A percentile compares a stretch with the other conserved stretches of the same genome.
Evolutionary conservation across 768 basidiomycete genomes (phyloP).

Genomic region (Scleroderma bovista): DNA sequence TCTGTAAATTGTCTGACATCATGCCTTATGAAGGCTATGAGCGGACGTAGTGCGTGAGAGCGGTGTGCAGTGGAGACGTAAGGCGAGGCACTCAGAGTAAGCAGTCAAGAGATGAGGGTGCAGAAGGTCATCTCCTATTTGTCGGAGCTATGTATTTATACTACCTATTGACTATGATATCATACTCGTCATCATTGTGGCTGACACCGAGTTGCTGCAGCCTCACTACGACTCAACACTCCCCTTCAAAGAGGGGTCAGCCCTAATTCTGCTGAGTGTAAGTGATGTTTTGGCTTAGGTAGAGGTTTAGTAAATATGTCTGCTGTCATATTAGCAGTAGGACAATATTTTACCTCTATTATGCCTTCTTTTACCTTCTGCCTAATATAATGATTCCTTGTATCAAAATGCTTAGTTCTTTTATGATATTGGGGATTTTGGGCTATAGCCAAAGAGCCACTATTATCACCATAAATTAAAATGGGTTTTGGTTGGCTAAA

Average conservation of each 20-base stretch:
- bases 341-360: conserved; percentile 10
- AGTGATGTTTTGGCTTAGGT: conserved; percentile 1
- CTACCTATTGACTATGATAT: too few species aligned
- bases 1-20: too few species aligned
- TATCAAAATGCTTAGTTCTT: conserved; percentile 17
- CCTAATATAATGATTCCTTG: conserved; percentile 20
- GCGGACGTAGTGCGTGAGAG: too few species aligned
- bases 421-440: conserved; percentile 14
- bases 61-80: too few species aligned
- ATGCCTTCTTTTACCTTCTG: conserved; percentile 23
- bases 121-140: too few species aligned
- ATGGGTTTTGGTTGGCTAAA: conserved; percentile 11
- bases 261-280: conserved; percentile 2
- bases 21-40: too few species aligned
- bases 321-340: conserved; percentile 18
- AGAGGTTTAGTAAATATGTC: conserved; percentile 13
- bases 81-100: too few species aligned
- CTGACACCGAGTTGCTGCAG: too few species aligned
- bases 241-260: too few species aligned
- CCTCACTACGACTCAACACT: conserved; percentile 20
- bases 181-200: too few species aligned
- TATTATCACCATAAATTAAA: conserved; percentile 18
- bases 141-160: too few species aligned
- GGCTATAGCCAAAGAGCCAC: conserved; percentile 23
- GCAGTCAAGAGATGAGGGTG: too few species aligned